Evolutionary conservation across 2,329 filamentous ascomycete genomes (phyloP).

Genomic region (Volutella citrinella): DNA sequence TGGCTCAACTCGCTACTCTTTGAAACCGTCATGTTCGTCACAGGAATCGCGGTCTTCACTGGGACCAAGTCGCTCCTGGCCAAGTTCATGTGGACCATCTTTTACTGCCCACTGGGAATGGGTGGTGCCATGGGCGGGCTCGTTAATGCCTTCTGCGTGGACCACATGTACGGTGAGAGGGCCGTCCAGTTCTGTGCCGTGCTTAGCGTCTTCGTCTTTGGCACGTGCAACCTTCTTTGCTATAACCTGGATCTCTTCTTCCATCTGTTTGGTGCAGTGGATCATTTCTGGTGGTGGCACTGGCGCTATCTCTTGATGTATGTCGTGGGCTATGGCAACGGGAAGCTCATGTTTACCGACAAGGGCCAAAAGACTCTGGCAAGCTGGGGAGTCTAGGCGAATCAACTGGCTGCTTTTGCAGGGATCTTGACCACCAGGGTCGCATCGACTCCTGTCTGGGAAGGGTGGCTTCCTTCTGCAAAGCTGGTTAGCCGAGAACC

Average conservation of each 20-base stretch:
- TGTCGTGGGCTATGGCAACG: no score
- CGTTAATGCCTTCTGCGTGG: slow-evolving; percentile 4
- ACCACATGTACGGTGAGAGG: slow-evolving; percentile 5
- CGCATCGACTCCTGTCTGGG: no score
- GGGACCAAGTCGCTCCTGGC: slow-evolving; percentile 5
- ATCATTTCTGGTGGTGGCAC: slow-evolving; percentile 14
- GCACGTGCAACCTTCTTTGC: slow-evolving; percentile 7
- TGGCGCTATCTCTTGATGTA: slow-evolving; percentile 7
- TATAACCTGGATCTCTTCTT: slow-evolving; percentile 11
- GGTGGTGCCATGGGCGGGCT: slow-evolving; percentile 7
- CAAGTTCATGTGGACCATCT: slow-evolving; percentile 8
- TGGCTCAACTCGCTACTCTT: slow-evolving; percentile 12
- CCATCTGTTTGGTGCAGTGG: slow-evolving; percentile 8
- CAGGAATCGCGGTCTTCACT: slow-evolving; percentile 7
- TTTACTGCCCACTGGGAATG: slow-evolving; percentile 7
- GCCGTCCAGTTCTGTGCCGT: slow-evolving; percentile 7
- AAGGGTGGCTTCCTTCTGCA: no score
- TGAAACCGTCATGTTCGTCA: slow-evolving; percentile 6
- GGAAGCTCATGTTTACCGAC: no score
- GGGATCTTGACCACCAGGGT: no score
- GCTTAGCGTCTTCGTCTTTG: slow-evolving; percentile 6
- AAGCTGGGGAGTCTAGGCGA: no score
- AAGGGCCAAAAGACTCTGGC: no score
- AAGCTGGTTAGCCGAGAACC: no score
- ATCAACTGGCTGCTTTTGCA: no score